These are phyloP conservation scores for Isatis tinctoria DNA, from an alignment of 345 rosid genomes.

Conservation along the genomic window DNA sequence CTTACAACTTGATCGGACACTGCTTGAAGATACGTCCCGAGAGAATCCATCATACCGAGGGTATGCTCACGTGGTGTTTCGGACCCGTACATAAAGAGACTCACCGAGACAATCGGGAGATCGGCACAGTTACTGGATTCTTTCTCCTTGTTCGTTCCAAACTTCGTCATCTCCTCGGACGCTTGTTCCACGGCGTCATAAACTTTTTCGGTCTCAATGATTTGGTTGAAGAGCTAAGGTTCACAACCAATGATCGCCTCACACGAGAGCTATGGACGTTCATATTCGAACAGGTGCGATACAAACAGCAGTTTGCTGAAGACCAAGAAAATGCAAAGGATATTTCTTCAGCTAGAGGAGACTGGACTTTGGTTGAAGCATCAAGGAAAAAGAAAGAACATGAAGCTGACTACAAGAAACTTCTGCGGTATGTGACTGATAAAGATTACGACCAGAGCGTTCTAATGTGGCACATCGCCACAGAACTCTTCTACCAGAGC, in stretches of 20 bases:
- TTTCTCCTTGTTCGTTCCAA: background rate
- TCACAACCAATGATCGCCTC: conserved; percentile 39
- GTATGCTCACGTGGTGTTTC: background rate
- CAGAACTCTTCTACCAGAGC: conserved; percentile 40
- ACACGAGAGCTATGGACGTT: conserved; percentile 47
- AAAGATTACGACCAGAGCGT: conserved; percentile 49
- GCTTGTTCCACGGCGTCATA: background rate
- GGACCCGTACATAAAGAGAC: background rate
- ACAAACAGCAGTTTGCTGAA: conserved; percentile 39
- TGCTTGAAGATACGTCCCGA: conserved; percentile 38
- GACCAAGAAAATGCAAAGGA: conserved; percentile 38
- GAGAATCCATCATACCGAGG: conserved; percentile 28
- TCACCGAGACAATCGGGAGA: background rate
- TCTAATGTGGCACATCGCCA: conserved; percentile 57
- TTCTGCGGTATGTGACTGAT: conserved; percentile 37
- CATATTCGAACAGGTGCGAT: conserved; percentile 41
- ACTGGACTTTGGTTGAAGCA: conserved; percentile 38
- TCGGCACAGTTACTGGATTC: background rate
- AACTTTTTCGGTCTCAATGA: conserved; percentile 25
- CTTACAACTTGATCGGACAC: conserved; percentile 46
- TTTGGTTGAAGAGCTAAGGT: conserved; percentile 31
- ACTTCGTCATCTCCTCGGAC: background rate
- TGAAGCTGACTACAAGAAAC: background rate
- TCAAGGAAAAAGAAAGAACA: background rate
- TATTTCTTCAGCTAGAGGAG: conserved; percentile 50